Evolutionary conservation across 1,284 basidiomycete genomes (phyloP).

Genomic region (Sanguinoderma infundibulare): DNA sequence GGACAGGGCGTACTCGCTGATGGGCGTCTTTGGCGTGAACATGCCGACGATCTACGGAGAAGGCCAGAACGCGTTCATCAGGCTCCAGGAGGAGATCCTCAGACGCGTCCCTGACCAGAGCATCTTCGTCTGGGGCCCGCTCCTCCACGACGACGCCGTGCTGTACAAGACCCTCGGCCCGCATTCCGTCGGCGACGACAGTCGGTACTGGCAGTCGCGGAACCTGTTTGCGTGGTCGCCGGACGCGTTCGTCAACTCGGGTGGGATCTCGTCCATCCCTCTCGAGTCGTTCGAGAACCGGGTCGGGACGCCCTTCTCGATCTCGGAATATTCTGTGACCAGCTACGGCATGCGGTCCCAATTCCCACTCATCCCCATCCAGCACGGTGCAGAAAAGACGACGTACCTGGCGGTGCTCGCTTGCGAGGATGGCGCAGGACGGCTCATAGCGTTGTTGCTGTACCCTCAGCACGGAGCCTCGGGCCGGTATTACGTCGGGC

Average conservation of each 20-base stretch:
- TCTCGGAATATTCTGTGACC: conserved; percentile 15
- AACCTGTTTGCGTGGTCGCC: conserved; percentile 26
- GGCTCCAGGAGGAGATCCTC: conserved; percentile 25
- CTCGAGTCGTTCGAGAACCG: conserved; percentile 14
- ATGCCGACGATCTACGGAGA: conserved; percentile 26
- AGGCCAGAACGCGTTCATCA: conserved; percentile 18
- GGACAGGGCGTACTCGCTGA: conserved; percentile 24
- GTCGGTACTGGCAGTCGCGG: conserved; percentile 22
- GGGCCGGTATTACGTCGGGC: conserved; percentile 19
- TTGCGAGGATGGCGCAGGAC: conserved; percentile 15
- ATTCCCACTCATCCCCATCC: conserved; percentile 16
- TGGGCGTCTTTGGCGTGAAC: conserved; percentile 25
- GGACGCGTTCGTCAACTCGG: conserved; percentile 21
- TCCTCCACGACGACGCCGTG: conserved; percentile 14
- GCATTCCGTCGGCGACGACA: conserved; percentile 18
- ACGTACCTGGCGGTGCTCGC: conserved; percentile 20
- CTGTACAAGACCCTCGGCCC: conserved; percentile 12
- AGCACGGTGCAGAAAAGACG: conserved; percentile 10
- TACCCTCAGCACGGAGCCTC: conserved; percentile 12
- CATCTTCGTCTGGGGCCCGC: conserved; percentile 24
- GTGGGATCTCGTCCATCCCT: conserved; percentile 8
- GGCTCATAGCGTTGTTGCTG: conserved; percentile 17
- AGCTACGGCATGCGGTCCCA: conserved; percentile 20
- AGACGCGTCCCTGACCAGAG: conserved; percentile 23
- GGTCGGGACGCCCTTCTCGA: conserved; percentile 7